Percentiles rank a stretch among this genome's conserved stretches.
Conservation (phyloP, 805 yeast species). For the Ogataea angusta region DNA sequence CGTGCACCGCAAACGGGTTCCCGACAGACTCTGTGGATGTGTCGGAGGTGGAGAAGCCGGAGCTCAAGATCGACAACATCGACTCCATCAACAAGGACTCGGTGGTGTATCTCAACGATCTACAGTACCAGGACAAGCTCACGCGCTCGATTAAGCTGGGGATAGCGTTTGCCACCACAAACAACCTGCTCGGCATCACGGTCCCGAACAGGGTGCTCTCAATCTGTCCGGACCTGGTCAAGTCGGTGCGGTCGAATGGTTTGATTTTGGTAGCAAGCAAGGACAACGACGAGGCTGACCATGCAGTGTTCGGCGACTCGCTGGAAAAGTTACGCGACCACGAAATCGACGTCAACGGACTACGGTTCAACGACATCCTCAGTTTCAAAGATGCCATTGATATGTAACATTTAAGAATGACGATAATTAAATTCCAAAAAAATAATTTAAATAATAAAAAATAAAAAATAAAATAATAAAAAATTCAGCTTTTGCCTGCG, state of each 20-base stretch:
- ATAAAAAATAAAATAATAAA: no score
- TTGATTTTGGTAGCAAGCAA: constrained; percentile 65
- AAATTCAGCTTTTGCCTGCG: background rate
- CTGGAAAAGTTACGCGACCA: constrained; percentile 26
- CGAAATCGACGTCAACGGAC: constrained; percentile 55
- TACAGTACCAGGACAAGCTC: constrained; percentile 39
- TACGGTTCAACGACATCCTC: constrained; percentile 58
- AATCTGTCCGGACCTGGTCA: constrained; percentile 72
- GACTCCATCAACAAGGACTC: constrained; percentile 37
- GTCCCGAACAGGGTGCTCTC: constrained; percentile 67
- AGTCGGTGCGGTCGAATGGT: constrained; percentile 75
- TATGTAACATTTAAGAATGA: constrained; percentile 18
- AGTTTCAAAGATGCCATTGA: constrained; percentile 61
- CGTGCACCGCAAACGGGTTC: constrained; percentile 43
- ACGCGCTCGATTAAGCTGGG: constrained; percentile 79
- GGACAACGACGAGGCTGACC: constrained; percentile 16
- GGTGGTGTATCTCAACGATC: constrained; percentile 30
- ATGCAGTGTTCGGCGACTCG: constrained; percentile 7
- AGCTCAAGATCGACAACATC: constrained; percentile 34
- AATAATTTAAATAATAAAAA: no score
- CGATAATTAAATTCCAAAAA: background rate
- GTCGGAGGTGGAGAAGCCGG: constrained; percentile 7
- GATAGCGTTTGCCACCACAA: constrained; percentile 70
- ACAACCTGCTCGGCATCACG: constrained; percentile 82
- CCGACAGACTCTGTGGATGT: constrained; percentile 9